phyloP scores from a whole-genome alignment of 2,329 filamentous ascomycete genomes.

The Trichoderma sp. region DNA sequence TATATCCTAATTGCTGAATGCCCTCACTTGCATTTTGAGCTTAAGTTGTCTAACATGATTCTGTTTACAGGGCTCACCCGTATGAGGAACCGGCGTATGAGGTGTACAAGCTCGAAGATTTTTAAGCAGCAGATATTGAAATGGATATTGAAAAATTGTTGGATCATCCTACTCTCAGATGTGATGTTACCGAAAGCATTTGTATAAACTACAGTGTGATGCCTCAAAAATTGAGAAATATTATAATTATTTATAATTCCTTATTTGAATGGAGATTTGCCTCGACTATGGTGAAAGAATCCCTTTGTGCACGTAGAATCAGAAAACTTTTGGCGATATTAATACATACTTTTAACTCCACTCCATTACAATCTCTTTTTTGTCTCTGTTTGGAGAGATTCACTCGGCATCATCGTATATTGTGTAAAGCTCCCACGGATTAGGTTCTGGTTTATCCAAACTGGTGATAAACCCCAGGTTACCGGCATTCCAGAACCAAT shows the following conservation, averaged over 20 bases:
- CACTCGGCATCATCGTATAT: background rate
- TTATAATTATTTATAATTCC: background rate
- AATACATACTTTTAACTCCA: background rate
- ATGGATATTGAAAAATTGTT: background rate
- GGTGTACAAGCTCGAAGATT: conserved; percentile 48
- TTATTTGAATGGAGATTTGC: background rate
- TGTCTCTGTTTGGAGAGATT: background rate
- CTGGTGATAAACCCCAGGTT: background rate
- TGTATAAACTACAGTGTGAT: background rate
- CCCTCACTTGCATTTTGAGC: background rate
- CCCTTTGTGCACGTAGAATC: background rate
- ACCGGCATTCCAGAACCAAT: background rate
- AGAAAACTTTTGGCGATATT: background rate
- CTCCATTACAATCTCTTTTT: background rate
- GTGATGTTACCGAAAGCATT: background rate
- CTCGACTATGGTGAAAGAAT: background rate
- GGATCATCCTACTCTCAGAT: background rate
- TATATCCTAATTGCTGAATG: conserved; percentile 20
- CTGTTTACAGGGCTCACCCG: conserved; percentile 39
- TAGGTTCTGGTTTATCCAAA: background rate
- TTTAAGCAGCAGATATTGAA: conserved; percentile 27
- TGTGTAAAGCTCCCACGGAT: background rate
- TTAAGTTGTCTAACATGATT: background rate
- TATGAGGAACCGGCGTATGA: conserved; percentile 52
- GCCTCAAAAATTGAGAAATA: background rate